A percentile compares a stretch with the other conserved stretches of the same genome.
Conservation (phyloP, 108 stramenopile species). For the Pseudonitzschia multistriata region DNA sequence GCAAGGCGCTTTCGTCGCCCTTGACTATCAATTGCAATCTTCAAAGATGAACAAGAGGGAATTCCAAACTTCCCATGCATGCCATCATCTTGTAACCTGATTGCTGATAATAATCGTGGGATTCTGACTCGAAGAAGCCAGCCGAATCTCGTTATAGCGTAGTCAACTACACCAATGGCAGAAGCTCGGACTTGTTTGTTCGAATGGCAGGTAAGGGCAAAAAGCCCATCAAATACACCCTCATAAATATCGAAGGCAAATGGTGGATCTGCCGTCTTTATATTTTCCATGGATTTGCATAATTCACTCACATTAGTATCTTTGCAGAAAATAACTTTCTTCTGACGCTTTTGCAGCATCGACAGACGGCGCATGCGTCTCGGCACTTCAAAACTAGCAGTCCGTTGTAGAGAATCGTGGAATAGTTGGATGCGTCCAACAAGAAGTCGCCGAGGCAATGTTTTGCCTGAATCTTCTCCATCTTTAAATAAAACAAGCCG, state of each 20-base stretch:
- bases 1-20: constrained; percentile 76
- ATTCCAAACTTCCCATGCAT: constrained; percentile 67
- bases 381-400: constrained; percentile 76
- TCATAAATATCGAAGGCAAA: constrained; percentile 64
- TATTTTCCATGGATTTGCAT: constrained; percentile 7
- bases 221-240: constrained; percentile 76
- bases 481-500: constrained; percentile 63
- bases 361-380: constrained; percentile 48
- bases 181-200: constrained; percentile 81
- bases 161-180: constrained; percentile 74
- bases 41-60: constrained; percentile 60
- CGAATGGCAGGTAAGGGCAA: constrained; percentile 78
- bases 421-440: constrained; percentile 68
- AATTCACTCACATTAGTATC: constrained; percentile 21
- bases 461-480: constrained; percentile 86
- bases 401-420: constrained; percentile 62
- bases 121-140: constrained; percentile 66
- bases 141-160: constrained; percentile 75
- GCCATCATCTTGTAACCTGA: constrained; percentile 59
- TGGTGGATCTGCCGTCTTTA: constrained; percentile 2
- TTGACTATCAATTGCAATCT: constrained; percentile 56
- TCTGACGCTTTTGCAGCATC: constrained; percentile 23
- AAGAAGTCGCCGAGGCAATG: constrained; percentile 65
- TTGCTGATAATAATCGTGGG: constrained; percentile 59
- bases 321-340: constrained; percentile 38